Base-by-base conservation (phyloP, 257 asterid genomes). In the Scutellaria barbata region DNA sequence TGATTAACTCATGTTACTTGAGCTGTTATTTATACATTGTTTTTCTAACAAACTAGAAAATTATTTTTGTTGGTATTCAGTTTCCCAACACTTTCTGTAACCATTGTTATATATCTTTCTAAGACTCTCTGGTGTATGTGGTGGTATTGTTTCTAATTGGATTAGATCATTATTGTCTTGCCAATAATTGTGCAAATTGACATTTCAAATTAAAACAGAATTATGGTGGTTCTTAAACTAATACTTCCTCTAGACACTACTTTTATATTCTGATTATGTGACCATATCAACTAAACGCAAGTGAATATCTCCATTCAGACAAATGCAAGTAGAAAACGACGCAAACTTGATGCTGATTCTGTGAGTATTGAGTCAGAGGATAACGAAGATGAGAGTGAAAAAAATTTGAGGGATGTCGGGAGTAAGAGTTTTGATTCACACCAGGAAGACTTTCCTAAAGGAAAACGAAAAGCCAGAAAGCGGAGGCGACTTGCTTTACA, bases 401-500 rank as follows among this genome's bases (percentile, higher is more conserved):
- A 74, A 68, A 63, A 57, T 39, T 46, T 75, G 7, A 84, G 85
- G 77, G 91, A 81, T 73, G 60, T 54, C 22, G 85, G 88, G 67
- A 82, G 86, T 45, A 81, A 80, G 80, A 81, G 83, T 69, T 78
- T 83, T 12, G 95, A 85, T 64, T 86, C 95, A 7, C 90, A 80
- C 55, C 96, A 84, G 30, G 98, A 93, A 61, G 98, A 89, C 63
- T 84, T 90, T 39, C 96, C 98, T 8, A 90, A 87, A 84, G 96
- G 97, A 17, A 93, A 88, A 79, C 74, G 97, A 67, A 86, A 93
- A 64, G 91, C 92, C 68, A 82, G 98, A 71, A 90, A 85, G 73
- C 88, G 96, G 40, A 81, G 95, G 79, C 86, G 94, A 47, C 81
- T 93, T 60, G 80, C 94, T 63, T 81, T 83, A 53, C 86, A 82